Percentiles rank a stretch among this genome's conserved stretches.
phyloP scores from a whole-genome alignment of 257 asterid genomes.

The Euphrasia confusa region DNA sequence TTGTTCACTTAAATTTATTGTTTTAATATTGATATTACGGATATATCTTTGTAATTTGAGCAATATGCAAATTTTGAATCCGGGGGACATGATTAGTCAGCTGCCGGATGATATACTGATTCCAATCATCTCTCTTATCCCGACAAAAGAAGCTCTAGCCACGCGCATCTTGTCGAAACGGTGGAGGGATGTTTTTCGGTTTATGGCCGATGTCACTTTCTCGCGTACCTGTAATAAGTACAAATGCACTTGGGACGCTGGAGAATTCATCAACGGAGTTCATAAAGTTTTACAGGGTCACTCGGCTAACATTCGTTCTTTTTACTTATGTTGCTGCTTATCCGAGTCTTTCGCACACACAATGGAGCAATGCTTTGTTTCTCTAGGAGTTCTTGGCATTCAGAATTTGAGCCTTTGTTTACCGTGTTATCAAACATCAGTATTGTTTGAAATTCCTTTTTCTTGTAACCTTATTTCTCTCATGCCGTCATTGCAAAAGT shows the following conservation, averaged over 20 bases:
- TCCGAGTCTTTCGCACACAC: background rate
- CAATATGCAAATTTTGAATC: no score
- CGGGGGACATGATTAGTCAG: background rate
- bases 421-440: background rate
- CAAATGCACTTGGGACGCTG: background rate
- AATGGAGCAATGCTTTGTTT: background rate
- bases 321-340: background rate
- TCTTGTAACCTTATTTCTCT: conserved; percentile 1
- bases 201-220: background rate
- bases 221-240: no score
- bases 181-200: conserved; percentile 9
- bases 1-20: no score
- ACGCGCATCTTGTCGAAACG: background rate
- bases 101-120: conserved; percentile 10
- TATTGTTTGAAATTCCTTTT: background rate
- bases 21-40: no score
- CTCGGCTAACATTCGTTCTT: background rate
- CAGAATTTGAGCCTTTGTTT: background rate
- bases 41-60: no score
- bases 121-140: background rate
- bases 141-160: background rate
- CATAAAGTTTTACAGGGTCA: background rate
- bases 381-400: background rate
- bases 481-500: background rate
- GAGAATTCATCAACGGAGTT: background rate